Percentiles rank a stretch among this genome's conserved stretches.
phyloP scores from a whole-genome alignment of 257 asterid genomes.

The Solanum etuberosum region DNA sequence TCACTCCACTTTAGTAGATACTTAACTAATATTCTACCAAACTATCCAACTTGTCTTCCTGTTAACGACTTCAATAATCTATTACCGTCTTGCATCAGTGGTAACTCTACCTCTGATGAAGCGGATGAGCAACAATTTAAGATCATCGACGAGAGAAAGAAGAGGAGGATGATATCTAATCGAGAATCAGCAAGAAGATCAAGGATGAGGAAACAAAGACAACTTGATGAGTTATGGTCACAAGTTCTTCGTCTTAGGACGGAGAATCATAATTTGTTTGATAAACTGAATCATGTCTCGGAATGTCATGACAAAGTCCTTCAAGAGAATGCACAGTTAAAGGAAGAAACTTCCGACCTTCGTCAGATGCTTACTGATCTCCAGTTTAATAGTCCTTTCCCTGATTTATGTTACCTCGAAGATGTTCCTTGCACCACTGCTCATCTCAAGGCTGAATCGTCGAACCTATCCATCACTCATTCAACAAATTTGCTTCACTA shows the following conservation, averaged over 20 bases:
- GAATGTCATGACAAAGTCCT: slow-evolving; percentile 49
- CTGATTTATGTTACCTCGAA: slow-evolving; percentile 42
- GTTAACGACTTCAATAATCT: slow-evolving; percentile 21
- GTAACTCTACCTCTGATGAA: slow-evolving; percentile 72
- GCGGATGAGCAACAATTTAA: slow-evolving; percentile 46
- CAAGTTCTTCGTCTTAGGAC: slow-evolving; percentile 63
- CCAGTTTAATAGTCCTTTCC: slow-evolving; percentile 35
- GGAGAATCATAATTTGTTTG: slow-evolving; percentile 47
- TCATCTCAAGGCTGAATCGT: slow-evolving; percentile 43
- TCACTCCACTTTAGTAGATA: slow-evolving; percentile 25
- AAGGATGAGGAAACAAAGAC: slow-evolving; percentile 89
- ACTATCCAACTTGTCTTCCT: slow-evolving; percentile 12
- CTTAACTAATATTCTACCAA: slow-evolving; percentile 19
- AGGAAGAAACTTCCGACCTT: slow-evolving; percentile 63
- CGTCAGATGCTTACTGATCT: slow-evolving; percentile 44
- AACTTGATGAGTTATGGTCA: slow-evolving; percentile 75
- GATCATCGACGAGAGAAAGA: slow-evolving; percentile 59
- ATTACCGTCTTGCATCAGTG: slow-evolving; percentile 26
- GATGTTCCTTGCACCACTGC: slow-evolving; percentile 63
- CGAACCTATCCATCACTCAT: slow-evolving; percentile 28
- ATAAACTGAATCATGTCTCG: slow-evolving; percentile 38
- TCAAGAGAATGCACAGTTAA: slow-evolving; percentile 51
- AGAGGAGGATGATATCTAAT: slow-evolving; percentile 81
- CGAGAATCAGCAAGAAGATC: slow-evolving; percentile 87
- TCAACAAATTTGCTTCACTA: slow-evolving; percentile 36